Percentiles rank a stretch among this genome's conserved stretches.
phyloP scores from a whole-genome alignment of 164 flowering plant genomes.

The Protea cynaroides region DNA sequence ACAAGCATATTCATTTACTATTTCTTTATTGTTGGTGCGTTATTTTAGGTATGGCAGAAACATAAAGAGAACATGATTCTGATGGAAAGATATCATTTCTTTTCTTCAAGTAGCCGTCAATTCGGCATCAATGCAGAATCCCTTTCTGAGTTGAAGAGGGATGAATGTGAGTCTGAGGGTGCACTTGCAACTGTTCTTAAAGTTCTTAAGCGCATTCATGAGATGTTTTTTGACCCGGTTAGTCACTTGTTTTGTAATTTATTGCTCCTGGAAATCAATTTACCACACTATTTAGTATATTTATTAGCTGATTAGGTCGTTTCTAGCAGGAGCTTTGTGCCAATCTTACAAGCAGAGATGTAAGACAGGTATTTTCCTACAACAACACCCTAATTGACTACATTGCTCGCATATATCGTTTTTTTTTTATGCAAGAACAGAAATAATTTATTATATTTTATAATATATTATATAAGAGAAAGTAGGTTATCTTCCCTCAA shows the following conservation, averaged over 20 bases:
- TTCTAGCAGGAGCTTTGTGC: conserved; percentile 39
- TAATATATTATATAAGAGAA: too few species aligned
- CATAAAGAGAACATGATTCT: conserved; percentile 68
- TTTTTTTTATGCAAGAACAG: too few species aligned
- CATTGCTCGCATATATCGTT: too few species aligned
- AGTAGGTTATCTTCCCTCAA: neutral
- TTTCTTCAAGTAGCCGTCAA: conserved; percentile 67
- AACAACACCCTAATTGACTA: neutral
- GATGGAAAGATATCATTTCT: conserved; percentile 88
- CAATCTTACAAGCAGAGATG: conserved; percentile 42
- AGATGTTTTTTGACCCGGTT: conserved; percentile 31
- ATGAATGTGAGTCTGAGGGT: conserved; percentile 74
- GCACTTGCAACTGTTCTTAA: conserved; percentile 63
- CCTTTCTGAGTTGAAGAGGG: conserved; percentile 57
- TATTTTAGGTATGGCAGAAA: conserved; percentile 66
- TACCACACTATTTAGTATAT: neutral
- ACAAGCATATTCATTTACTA: neutral
- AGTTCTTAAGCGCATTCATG: conserved; percentile 53
- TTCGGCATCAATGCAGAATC: conserved; percentile 48
- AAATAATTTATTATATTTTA: too few species aligned
- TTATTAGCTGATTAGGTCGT: conserved; percentile 4
- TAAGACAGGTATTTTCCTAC: conserved; percentile 18
- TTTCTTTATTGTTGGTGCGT: neutral
- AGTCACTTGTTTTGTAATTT: neutral
- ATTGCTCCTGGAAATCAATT: neutral